phyloP scores from a whole-genome alignment of 108 stramenopile genomes.

The Discostella pseudostelligera region DNA sequence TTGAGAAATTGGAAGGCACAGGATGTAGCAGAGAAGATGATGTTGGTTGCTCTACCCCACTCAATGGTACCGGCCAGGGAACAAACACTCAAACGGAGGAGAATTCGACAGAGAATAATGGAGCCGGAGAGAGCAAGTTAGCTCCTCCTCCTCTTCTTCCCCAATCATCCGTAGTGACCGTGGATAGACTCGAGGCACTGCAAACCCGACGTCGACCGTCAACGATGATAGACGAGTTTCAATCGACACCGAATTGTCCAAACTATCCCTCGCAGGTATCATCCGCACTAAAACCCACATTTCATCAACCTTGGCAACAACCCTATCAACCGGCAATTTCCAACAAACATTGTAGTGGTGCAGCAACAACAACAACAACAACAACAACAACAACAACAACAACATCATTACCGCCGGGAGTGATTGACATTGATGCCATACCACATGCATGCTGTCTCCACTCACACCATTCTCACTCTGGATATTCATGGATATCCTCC shows the following conservation, averaged over 20 bases:
- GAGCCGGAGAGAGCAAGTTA: background rate
- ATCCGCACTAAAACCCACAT: too few relatives aligned
- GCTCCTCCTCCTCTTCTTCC: background rate
- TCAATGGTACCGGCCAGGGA: too few relatives aligned
- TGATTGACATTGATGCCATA: constrained; percentile 3
- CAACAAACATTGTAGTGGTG: too few relatives aligned
- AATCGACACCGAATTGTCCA: background rate
- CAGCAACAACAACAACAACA: too few relatives aligned
- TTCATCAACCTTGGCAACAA: constrained; percentile 1
- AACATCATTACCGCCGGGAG: background rate
- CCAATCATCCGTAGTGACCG: background rate
- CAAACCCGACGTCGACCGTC: background rate
- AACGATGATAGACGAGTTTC: background rate
- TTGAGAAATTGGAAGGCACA: too few relatives aligned
- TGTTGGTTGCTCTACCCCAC: too few relatives aligned
- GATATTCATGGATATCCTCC: constrained; percentile 27
- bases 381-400: too few relatives aligned
- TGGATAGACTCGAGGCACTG: background rate
- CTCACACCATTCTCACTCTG: constrained; percentile 14
- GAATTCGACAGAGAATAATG: too few relatives aligned
- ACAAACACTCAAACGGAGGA: too few relatives aligned
- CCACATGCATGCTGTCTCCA: constrained; percentile 15
- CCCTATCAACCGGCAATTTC: background rate
- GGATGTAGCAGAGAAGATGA: too few relatives aligned
- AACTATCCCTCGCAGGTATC: too few relatives aligned